Conservation (phyloP, 257 asterid species). For the Rubia yunnanensis region DNA sequence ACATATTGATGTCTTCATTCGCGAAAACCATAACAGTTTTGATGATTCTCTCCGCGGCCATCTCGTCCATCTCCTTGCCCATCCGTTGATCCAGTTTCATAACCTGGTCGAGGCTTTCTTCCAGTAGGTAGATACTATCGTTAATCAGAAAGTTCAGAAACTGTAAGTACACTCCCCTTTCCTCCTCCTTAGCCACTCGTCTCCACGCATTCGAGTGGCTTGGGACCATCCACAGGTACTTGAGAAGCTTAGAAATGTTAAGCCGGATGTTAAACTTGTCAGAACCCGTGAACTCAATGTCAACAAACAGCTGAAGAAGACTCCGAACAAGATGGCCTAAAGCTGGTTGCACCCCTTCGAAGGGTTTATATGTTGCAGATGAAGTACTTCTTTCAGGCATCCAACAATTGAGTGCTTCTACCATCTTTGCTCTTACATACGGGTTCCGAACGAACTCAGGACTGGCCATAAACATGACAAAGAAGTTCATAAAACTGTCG, state of each 20-base stretch:
- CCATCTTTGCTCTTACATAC: conserved; percentile 92
- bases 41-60: conserved; percentile 92
- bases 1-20: conserved; percentile 84
- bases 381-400: conserved; percentile 86
- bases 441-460: conserved; percentile 86
- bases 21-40: conserved; percentile 93
- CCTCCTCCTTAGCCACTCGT: conserved; percentile 97
- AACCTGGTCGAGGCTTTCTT: conserved; percentile 93
- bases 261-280: conserved; percentile 96
- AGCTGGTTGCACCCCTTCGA: conserved; percentile 82
- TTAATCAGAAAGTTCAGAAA: conserved; percentile 82
- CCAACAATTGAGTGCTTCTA: conserved; percentile 93
- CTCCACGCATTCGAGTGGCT: conserved; percentile 93
- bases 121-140: conserved; percentile 88
- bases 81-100: too few relatives aligned
- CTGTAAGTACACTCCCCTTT: conserved; percentile 89
- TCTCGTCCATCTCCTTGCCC: too few relatives aligned
- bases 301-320: conserved; percentile 84
- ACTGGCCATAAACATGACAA: conserved; percentile 97
- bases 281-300: conserved; percentile 93
- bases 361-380: conserved; percentile 62
- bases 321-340: conserved; percentile 78
- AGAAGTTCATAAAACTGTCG: conserved; percentile 95
- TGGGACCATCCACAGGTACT: conserved; percentile 93
- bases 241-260: conserved; percentile 90